These are phyloP conservation scores for Floccularia luteovirens DNA, from an alignment of 768 basidiomycete genomes.

Conservation along the genomic window DNA sequence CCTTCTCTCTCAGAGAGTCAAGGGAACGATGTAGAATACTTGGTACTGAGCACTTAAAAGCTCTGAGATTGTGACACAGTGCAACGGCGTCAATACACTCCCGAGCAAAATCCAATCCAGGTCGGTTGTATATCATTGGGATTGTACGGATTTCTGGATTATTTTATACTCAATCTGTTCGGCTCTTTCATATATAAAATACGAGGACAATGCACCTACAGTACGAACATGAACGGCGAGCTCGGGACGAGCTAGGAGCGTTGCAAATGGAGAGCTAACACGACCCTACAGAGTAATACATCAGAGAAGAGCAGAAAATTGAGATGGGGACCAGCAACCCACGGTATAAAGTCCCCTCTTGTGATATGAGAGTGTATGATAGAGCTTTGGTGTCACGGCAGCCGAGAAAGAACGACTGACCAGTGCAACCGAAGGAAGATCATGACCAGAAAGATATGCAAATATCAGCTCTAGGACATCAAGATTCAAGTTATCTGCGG, in stretches of 20 bases:
- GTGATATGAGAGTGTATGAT: constrained; percentile 49
- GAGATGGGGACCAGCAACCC: too few relatives aligned
- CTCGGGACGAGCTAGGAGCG: constrained; percentile 41
- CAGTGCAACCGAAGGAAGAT: constrained; percentile 53
- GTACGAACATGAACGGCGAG: constrained; percentile 51
- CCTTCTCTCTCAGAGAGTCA: constrained; percentile 32
- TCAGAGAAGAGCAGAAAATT: neutral
- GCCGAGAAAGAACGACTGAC: constrained; percentile 62
- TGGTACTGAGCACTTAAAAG: constrained; percentile 46
- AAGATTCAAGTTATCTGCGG: constrained; percentile 59
- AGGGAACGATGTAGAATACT: constrained; percentile 45
- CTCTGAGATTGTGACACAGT: constrained; percentile 42
- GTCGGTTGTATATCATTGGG: constrained; percentile 24
- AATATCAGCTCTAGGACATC: constrained; percentile 73
- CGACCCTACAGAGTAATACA: constrained; percentile 12
- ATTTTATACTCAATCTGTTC: neutral
- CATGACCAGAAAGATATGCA: constrained; percentile 39
- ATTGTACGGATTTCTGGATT: constrained; percentile 42
- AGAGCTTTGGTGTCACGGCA: constrained; percentile 56
- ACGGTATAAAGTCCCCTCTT: constrained; percentile 17
- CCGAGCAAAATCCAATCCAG: constrained; percentile 36
- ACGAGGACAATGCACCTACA: constrained; percentile 33
- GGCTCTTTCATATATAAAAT: neutral
- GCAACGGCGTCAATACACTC: constrained; percentile 43
- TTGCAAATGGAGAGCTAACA: constrained; percentile 54